Percentiles rank a stretch among this genome's conserved stretches.
phyloP scores from a whole-genome alignment of 208 protist genomes.

The Tritrichomonas foetus region DNA sequence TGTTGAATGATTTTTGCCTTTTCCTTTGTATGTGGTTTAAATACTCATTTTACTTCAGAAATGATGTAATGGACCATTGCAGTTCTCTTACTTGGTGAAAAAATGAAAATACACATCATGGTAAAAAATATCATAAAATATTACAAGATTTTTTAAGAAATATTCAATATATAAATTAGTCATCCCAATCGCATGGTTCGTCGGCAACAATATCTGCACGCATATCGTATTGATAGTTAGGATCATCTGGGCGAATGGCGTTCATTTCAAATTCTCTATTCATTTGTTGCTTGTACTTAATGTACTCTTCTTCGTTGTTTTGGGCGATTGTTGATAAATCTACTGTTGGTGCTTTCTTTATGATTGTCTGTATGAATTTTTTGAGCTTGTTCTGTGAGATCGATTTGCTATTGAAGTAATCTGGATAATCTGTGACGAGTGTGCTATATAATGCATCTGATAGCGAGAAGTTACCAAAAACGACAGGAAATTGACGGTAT shows the following conservation, averaged over 20 bases:
- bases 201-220: background rate
- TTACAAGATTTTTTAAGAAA: too few relatives aligned
- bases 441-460: background rate
- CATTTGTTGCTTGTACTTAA: slow-evolving; percentile 11
- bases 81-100: too few relatives aligned
- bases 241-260: background rate
- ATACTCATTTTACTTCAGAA: too few relatives aligned
- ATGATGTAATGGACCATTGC: too few relatives aligned
- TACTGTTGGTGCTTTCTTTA: background rate
- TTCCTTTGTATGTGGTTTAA: too few relatives aligned
- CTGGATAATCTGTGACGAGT: slow-evolving; percentile 30
- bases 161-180: too few relatives aligned
- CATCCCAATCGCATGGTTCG: too few relatives aligned
- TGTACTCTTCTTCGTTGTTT: background rate
- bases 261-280: slow-evolving; percentile 36
- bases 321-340: background rate
- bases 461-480: background rate
- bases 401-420: background rate
- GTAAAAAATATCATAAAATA: too few relatives aligned
- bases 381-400: background rate
- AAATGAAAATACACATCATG: too few relatives aligned
- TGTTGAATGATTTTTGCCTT: too few relatives aligned
- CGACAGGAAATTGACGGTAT: background rate
- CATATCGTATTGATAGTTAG: background rate
- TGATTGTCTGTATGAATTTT: slow-evolving; percentile 34